Percentiles rank a stretch among this genome's conserved stretches.
Evolutionary conservation across 169 alveolate genomes (phyloP).

Genomic region (Plasmodium sp.): DNA sequence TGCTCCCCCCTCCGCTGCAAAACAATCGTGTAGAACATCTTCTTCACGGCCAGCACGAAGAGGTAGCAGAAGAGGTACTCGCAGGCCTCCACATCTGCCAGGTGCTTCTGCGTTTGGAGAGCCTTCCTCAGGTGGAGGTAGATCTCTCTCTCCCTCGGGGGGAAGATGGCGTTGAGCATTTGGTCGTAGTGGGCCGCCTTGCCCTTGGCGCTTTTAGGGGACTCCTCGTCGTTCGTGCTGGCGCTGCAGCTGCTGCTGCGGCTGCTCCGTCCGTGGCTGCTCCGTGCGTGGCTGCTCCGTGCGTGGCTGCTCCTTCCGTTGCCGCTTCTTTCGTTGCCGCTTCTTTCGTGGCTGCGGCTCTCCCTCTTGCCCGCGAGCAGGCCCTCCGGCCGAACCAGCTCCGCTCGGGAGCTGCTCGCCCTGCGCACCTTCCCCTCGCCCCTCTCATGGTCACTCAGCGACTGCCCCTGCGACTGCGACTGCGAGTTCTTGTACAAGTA

Average conservation of each 20-base stretch:
- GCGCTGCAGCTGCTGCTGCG: neutral
- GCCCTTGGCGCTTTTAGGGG: neutral
- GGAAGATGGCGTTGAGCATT: slow-evolving; percentile 10
- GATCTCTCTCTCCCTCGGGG: slow-evolving; percentile 32
- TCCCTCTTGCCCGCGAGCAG: neutral
- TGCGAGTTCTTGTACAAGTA: slow-evolving; percentile 1
- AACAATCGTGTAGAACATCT: slow-evolving; percentile 21
- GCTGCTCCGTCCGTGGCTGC: neutral
- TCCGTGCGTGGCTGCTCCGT: too few relatives aligned
- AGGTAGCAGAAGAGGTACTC: slow-evolving; percentile 45
- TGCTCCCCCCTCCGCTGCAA: slow-evolving; percentile 1
- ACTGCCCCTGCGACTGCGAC: neutral
- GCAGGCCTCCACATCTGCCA: slow-evolving; percentile 9
- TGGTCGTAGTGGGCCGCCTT: neutral
- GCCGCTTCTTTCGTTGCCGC: neutral
- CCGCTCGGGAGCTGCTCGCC: neutral
- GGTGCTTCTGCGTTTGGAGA: slow-evolving; percentile 3
- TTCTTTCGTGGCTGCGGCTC: too few relatives aligned
- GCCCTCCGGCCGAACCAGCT: neutral
- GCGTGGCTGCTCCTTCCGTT: neutral
- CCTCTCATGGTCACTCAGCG: slow-evolving; percentile 15
- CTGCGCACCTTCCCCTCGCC: neutral
- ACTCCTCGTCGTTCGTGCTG: neutral
- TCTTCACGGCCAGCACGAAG: slow-evolving; percentile 25
- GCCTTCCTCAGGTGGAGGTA: neutral